These are phyloP conservation scores for Leccinellum luteum DNA, from an alignment of 768 basidiomycete species.

Conservation along the genomic window DNA sequence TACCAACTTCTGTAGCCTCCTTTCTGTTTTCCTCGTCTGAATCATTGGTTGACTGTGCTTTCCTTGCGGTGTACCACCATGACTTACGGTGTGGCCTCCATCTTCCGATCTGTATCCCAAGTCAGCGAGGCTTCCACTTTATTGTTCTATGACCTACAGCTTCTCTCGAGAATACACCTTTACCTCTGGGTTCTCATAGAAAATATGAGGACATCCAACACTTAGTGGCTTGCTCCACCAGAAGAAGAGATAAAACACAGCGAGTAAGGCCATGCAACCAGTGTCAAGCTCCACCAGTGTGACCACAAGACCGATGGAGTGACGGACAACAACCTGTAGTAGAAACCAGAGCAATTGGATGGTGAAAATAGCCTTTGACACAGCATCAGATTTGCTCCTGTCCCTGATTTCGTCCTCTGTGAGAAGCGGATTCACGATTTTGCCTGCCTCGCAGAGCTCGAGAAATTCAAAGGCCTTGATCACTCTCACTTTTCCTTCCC, in stretches of 20 bases:
- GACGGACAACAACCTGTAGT: neutral
- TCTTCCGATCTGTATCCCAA: too few relatives aligned
- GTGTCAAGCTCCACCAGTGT: neutral
- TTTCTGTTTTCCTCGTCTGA: too few relatives aligned
- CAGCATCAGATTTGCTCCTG: neutral
- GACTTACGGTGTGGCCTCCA: too few relatives aligned
- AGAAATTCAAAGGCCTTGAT: neutral
- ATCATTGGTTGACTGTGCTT: too few relatives aligned
- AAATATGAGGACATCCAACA: too few relatives aligned
- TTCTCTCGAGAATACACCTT: too few relatives aligned
- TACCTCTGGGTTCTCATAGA: too few relatives aligned
- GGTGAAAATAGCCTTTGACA: neutral
- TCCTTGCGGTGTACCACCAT: too few relatives aligned
- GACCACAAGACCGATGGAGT: neutral
- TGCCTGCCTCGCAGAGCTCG: neutral
- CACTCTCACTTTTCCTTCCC: neutral
- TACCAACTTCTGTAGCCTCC: too few relatives aligned
- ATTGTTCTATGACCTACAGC: too few relatives aligned
- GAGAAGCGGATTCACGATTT: neutral
- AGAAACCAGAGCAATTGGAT: neutral
- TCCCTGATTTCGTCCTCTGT: neutral
- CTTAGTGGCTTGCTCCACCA: neutral
- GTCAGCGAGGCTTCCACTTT: too few relatives aligned
- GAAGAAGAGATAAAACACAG: neutral
- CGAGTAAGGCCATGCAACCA: neutral